phyloP scores from a whole-genome alignment of 805 yeast genomes.

The Metschnikowia cubensis region DNA sequence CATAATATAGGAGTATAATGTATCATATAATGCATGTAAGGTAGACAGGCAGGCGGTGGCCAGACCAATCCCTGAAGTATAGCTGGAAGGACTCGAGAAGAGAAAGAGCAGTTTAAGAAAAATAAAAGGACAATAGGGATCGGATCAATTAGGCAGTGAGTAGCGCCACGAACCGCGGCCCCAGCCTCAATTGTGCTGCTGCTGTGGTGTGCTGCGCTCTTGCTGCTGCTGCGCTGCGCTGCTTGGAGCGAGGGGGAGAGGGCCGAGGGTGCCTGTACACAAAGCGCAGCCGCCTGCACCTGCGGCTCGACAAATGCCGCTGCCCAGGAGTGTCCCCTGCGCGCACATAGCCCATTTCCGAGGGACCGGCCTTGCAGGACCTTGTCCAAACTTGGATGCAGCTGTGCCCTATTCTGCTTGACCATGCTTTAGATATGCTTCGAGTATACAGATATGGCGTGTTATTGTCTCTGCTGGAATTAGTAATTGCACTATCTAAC shows the following conservation, averaged over 20 bases:
- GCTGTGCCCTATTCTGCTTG: neutral
- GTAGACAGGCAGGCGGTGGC: too few species aligned
- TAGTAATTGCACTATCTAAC: neutral
- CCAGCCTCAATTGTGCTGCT: neutral
- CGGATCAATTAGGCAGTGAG: neutral
- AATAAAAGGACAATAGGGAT: too few species aligned
- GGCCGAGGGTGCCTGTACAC: neutral
- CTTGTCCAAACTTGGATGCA: neutral
- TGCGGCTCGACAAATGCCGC: neutral
- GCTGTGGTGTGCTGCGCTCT: neutral
- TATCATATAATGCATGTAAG: too few species aligned
- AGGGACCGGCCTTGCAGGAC: conserved; percentile 1
- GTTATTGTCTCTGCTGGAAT: neutral
- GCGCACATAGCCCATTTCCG: neutral
- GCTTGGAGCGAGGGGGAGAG: neutral
- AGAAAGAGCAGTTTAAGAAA: too few species aligned
- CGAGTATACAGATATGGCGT: neutral
- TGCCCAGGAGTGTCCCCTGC: neutral
- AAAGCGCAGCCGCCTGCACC: too few species aligned
- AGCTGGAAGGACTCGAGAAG: too few species aligned
- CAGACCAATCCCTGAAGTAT: too few species aligned
- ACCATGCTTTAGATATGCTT: neutral
- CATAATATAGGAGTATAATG: too few species aligned
- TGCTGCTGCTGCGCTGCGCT: neutral
- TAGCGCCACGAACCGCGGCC: neutral